Conservation (phyloP, 768 basidiomycete genomes). For the Phlebiopsis gigantea region DNA sequence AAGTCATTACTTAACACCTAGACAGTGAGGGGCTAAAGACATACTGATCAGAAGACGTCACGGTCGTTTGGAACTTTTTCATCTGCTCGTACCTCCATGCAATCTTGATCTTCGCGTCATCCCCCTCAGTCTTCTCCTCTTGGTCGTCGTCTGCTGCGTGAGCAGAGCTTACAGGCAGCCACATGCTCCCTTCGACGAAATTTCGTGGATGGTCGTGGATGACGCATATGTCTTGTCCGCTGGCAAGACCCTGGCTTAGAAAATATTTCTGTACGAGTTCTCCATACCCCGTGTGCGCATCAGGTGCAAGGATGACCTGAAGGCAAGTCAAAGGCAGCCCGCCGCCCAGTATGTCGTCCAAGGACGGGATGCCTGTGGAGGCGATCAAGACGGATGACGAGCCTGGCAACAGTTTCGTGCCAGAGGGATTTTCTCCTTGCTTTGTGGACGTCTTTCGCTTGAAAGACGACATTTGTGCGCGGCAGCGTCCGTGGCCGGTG, state of each 20-base stretch:
- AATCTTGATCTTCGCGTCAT: slow-evolving; percentile 75
- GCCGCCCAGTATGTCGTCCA: slow-evolving; percentile 94
- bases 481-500: neutral
- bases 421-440: slow-evolving; percentile 36
- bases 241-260: slow-evolving; percentile 78
- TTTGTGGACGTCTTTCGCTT: slow-evolving; percentile 55
- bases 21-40: slow-evolving; percentile 24
- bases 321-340: slow-evolving; percentile 81
- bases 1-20: slow-evolving; percentile 10
- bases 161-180: slow-evolving; percentile 44
- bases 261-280: slow-evolving; percentile 86
- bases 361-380: slow-evolving; percentile 86
- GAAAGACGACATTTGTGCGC: slow-evolving; percentile 66
- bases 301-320: slow-evolving; percentile 73
- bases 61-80: slow-evolving; percentile 88
- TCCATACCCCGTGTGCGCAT: slow-evolving; percentile 80
- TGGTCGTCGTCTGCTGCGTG: slow-evolving; percentile 32
- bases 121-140: slow-evolving; percentile 30
- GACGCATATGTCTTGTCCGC: slow-evolving; percentile 63
- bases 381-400: slow-evolving; percentile 52
- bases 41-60: slow-evolving; percentile 44
- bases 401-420: slow-evolving; percentile 54
- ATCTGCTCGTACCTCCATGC: slow-evolving; percentile 97
- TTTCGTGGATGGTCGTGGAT: slow-evolving; percentile 52
- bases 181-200: slow-evolving; percentile 77